Base-by-base conservation (phyloP, 2,329 filamentous ascomycete genomes). In the Alternaria gaisen region DNA sequence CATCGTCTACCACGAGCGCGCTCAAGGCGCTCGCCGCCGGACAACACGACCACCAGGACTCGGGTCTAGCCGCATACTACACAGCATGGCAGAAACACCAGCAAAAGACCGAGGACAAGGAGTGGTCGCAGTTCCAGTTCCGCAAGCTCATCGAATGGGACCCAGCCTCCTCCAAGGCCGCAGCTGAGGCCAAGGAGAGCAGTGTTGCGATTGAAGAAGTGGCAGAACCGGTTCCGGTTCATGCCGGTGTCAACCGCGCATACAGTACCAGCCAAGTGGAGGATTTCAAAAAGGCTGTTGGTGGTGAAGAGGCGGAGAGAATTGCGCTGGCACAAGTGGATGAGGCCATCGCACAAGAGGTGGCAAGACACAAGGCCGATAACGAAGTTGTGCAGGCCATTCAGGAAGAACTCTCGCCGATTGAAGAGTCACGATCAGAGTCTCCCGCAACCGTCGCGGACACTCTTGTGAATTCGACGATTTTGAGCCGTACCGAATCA, bases 51-150 rank as follows among this genome's bases (percentile, higher is more conserved):
- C 65, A 79, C 55, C 71, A 77, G 50, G 81, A 83, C 60, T 75
- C 76, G 65, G 91, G 90, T 61, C 77, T 98, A 85, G 93, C 94
- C 64, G 93, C 92, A 71, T 97, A 97, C 81, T 96, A 93, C 73
- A 93, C 95, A 78, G 92, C 93, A 56, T 91, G 95, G 83, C 93
- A 94, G 79, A 90, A 91, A 77, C 87, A 90, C 66, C 89, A 94
- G 77, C 85, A 53, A 28, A 42, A 60, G 18, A 84, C 85, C 51
- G 90, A 89, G 48, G 90, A 93, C 52, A 88, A 90, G 68, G 94
- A 97, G 77, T 97, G 93, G 93, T 90, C 90, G 43, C 93, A 97
- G 77, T 96, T 93, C 73, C 91, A 97, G 78, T 94, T 96, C 77
- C 91, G 90, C 57, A 91, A 93, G 79, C 87, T 90, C 65, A 92